Base-by-base conservation (phyloP, 2,329 filamentous ascomycete genomes). In the Aspergillus novoparasiticus region DNA sequence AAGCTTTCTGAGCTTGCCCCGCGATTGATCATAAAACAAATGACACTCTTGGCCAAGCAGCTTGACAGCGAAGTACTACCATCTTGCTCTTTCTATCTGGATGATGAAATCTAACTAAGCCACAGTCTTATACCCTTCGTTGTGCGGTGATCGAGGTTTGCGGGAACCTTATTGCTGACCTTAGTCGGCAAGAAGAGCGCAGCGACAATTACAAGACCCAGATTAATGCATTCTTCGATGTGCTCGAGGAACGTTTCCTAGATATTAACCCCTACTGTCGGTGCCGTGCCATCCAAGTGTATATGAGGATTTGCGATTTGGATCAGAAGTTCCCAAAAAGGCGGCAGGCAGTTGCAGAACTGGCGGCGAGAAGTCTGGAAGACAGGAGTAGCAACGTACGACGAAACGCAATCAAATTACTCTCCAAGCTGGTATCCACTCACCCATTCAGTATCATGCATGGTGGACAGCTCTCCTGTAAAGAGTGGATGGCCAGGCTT, bases 301-400 rank as follows among this genome's bases (percentile, higher is more conserved):
- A 95, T 73, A 87, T 92, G 79, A 94, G 89, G 74, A 85, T 99
- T 14, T 97, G 94, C 72, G 93, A 97, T 62, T 84, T 98, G n/a
- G 93, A 97, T 54, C 92, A 94, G 68, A 98, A 98, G 75, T 97
- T 96, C 72, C 93, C 94, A 43, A 97, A 97, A 80, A 87, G 94
- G 60, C 86, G 95, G 64, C 94, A 97, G 76, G 90, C 87, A 73
- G 94, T 90, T 4, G 91, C 94, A 1, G 93, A 97, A 75, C 83
- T 97, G 30, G 94, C 95, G 1, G 89, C 91, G 61, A 87, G 92
- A 70, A 98, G 94, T 76, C 83, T 99, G 3, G 92, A 97, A 77
- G 96, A 99, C 81, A 98, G 96, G 84, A 98, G 94, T 80, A 99
- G 95, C 79, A 96, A 98, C 72, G 95, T 99, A 36, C 87, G 95